Evolutionary conservation across 2,329 filamentous ascomycete species (phyloP).

Genomic region (Pseudopithomyces maydicus): DNA sequence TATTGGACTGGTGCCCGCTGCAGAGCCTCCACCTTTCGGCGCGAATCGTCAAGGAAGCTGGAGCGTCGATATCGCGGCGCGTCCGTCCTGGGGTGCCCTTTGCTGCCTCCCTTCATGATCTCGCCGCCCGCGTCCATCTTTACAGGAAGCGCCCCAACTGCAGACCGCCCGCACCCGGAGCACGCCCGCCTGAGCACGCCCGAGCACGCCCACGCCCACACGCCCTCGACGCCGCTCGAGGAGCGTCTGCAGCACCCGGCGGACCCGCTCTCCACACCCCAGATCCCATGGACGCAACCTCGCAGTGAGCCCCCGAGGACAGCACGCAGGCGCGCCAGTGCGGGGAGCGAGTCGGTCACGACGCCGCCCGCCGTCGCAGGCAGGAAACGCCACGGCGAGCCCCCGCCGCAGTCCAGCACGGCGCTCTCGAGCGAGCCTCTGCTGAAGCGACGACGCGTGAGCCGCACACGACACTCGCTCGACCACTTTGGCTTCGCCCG

Average conservation of each 20-base stretch:
- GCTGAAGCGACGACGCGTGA: conserved; percentile 37
- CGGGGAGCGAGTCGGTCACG: conserved; percentile 4
- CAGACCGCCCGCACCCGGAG: conserved; percentile 14
- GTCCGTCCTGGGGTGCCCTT: conserved; percentile 12
- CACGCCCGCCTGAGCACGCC: conserved; percentile 22
- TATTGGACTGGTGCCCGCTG: conserved; percentile 1
- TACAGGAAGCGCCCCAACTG: conserved; percentile 32
- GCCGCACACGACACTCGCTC: conserved; percentile 36
- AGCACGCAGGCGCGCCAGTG: conserved; percentile 10
- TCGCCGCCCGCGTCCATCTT: conserved; percentile 41
- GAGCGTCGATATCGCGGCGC: conserved; percentile 6
- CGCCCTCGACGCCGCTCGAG: conserved; percentile 17
- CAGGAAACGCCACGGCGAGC: conserved; percentile 23
- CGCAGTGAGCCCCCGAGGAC: conserved; percentile 14
- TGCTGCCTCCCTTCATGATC: conserved; percentile 28
- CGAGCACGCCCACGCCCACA: conserved; percentile 23
- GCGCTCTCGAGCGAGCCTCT: conserved; percentile 36
- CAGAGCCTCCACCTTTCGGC: conserved; percentile 3
- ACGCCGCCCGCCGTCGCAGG: conserved; percentile 27
- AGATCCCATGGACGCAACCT: conserved; percentile 26
- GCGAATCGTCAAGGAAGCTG: conserved; percentile 2
- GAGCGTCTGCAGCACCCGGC: conserved; percentile 4
- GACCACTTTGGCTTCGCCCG: conserved; percentile 42
- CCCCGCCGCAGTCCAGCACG: conserved; percentile 4
- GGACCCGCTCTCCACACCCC: conserved; percentile 1